A percentile compares a stretch with the other conserved stretches of the same genome.
These are phyloP conservation scores for Ustilago sp. DNA, from an alignment of 1,284 basidiomycete genomes.

Conservation along the genomic window DNA sequence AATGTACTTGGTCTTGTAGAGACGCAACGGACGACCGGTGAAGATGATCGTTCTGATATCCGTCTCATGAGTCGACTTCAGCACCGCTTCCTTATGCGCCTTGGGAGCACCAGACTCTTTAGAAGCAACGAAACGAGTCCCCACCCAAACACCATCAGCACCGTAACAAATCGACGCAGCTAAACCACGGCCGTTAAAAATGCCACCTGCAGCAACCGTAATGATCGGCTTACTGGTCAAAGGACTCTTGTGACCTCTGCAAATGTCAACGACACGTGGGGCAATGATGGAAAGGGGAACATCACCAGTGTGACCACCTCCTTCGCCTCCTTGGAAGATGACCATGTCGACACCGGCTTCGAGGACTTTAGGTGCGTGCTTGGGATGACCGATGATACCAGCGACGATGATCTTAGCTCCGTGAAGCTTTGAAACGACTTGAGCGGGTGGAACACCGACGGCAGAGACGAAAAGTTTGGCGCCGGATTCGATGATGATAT, in stretches of 20 bases:
- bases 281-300: constrained; percentile 59
- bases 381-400: constrained; percentile 77
- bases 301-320: constrained; percentile 65
- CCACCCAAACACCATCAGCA: constrained; percentile 70
- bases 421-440: constrained; percentile 63
- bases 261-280: constrained; percentile 61
- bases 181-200: constrained; percentile 60
- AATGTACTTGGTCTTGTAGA: constrained; percentile 58
- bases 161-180: constrained; percentile 62
- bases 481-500: constrained; percentile 61
- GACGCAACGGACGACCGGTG: constrained; percentile 83
- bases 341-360: constrained; percentile 63
- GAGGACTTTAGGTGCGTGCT: constrained; percentile 64
- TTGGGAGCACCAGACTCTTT: constrained; percentile 61
- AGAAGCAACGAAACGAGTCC: constrained; percentile 85
- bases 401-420: constrained; percentile 55
- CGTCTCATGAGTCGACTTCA: constrained; percentile 63
- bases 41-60: constrained; percentile 65
- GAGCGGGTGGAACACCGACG: constrained; percentile 62
- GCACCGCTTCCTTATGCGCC: constrained; percentile 64
- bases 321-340: constrained; percentile 66
- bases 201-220: constrained; percentile 61
- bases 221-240: constrained; percentile 63
- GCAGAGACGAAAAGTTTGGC: constrained; percentile 65
- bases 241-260: constrained; percentile 57